Base-by-base conservation (phyloP, 495 filamentous ascomycete genomes). In the Xylaria curta region DNA sequence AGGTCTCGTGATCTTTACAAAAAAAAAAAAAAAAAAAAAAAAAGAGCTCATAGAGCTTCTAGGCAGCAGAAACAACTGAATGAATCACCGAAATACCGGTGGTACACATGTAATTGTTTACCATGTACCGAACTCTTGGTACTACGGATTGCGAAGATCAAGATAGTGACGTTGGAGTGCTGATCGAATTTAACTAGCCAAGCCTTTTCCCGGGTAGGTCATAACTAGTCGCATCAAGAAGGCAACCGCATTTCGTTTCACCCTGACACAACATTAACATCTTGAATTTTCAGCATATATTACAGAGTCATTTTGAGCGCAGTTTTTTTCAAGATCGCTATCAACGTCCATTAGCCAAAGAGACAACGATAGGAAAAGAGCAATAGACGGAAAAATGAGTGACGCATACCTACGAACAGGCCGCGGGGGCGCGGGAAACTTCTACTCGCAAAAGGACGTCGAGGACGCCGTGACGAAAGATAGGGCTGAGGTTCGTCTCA, bases 371-470 rank as follows among this genome's bases (percentile, higher is more conserved):
- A 36, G n/a, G 8, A 24, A 49, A 21, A 63, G 24, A 26, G 59
- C n/a, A 49, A 36, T 31, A 33, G 33, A 44, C 17, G 7, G n/a
- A 15, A 21, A 71, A 33, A 76, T 74, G 72, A 53, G 70, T 64
- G 75, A 79, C 54, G 76, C 72, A 36, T 79, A 81, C 68, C 64
- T 73, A 33, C 75, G 75, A 17, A 79, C 73, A 17, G 87, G 86
- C 59, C 83, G 90, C 40, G 90, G 90, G 42, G 90, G 90, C 46
- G 89, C 89, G 2, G 90, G 89, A 44, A 91, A 92, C 78, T 91
- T 87, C 76, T 85, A 86, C 66, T 83, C 80, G 75, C 82, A 87
- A 66, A 81, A 85, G 74, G 85, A 89, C 66, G 72, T 87, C 42
- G 81, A 87, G 46, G 85, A 87, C 47, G 83, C 76, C 51, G 74